These are phyloP conservation scores for Termitomyces sp. DNA, from an alignment of 768 basidiomycete species.

Conservation along the genomic window DNA sequence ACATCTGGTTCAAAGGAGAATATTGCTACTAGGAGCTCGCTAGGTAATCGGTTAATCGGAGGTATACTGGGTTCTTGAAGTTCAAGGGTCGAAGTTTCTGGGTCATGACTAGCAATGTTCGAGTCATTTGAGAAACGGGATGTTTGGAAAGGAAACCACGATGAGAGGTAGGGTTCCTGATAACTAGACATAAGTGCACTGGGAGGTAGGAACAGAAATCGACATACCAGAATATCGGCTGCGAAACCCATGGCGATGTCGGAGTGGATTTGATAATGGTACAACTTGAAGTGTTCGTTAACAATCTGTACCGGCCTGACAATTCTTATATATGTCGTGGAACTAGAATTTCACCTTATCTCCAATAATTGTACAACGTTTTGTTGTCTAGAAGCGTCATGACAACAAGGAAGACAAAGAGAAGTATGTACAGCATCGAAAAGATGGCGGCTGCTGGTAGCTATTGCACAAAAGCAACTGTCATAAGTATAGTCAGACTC, in stretches of 20 bases:
- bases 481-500: not conserved
- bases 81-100: not conserved
- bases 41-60: constrained; percentile 4
- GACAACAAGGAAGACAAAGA: not conserved
- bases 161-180: not conserved
- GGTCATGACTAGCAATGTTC: not conserved
- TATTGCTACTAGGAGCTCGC: not conserved
- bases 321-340: no score
- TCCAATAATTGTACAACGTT: not conserved
- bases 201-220: no score
- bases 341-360: not conserved
- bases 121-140: not conserved
- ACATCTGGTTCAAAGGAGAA: not conserved
- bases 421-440: not conserved
- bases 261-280: not conserved
- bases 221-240: not conserved
- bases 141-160: not conserved
- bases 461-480: not conserved
- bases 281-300: not conserved
- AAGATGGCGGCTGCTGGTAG: no score
- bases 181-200: not conserved
- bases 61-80: not conserved
- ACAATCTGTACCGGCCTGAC: not conserved
- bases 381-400: no score
- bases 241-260: not conserved